Evolutionary conservation across 179 eudicot genomes (phyloP).

Genomic region (Beta corolliflora): DNA sequence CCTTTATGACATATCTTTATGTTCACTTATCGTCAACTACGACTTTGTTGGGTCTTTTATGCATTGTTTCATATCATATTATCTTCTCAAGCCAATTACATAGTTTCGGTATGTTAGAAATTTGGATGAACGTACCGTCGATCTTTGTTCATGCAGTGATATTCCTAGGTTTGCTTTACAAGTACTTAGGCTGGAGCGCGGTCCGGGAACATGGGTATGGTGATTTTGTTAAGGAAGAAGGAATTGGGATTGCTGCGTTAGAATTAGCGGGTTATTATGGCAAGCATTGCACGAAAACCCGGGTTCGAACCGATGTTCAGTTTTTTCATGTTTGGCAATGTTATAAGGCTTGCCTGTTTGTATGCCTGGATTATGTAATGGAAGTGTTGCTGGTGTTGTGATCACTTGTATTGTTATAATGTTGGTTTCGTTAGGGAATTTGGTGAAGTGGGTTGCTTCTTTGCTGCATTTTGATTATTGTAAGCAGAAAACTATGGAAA

Average conservation of each 20-base stretch:
- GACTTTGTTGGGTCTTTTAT: constrained; percentile 14
- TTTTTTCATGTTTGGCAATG: not conserved
- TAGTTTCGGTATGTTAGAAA: not conserved
- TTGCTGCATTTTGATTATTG: constrained; percentile 25
- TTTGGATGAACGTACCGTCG: not conserved
- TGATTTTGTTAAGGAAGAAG: constrained; percentile 32
- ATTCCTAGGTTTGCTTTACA: constrained; percentile 19
- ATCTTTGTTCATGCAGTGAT: not conserved
- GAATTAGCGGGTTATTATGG: constrained; percentile 28
- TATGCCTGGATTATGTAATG: constrained; percentile 1
- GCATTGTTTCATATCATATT: constrained; percentile 19
- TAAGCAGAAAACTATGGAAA: constrained; percentile 26
- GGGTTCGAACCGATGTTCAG: constrained; percentile 28
- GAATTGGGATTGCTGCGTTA: constrained; percentile 22
- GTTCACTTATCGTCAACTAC: constrained; percentile 23
- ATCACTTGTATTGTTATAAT: constrained; percentile 1
- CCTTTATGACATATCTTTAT: constrained; percentile 10
- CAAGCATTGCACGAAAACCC: constrained; percentile 9
- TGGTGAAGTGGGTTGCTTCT: constrained; percentile 38
- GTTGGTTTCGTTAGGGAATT: constrained; percentile 18
- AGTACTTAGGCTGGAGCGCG: constrained; percentile 34
- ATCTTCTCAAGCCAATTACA: not conserved
- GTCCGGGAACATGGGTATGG: constrained; percentile 35
- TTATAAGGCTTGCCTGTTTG: constrained; percentile 17
- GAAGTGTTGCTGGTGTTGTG: constrained; percentile 8